Evolutionary conservation across 352 stramenopile genomes (phyloP), one percentile per base, ranked within the genome.

Genomic region (Pythium guiyangense): DNA sequence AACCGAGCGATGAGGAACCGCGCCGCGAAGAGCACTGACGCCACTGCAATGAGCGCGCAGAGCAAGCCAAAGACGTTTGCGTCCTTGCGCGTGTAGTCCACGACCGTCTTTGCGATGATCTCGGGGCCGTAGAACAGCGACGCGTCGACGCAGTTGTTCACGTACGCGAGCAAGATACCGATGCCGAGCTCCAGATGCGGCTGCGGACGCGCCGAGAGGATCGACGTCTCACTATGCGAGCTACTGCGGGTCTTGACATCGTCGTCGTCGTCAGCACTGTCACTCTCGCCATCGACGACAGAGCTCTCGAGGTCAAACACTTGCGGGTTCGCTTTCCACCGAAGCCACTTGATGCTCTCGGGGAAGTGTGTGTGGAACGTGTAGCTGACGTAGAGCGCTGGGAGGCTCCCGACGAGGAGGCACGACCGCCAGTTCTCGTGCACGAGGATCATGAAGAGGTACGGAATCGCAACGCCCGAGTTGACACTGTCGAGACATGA

Each of bases 121-220:
- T 85, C 69, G 0, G 85, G 85, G 1, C 85, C 85, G 62, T 94
- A 94, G 57, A 94, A 94, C n/a, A 94, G 78, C 60, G 82, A 91
- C 14, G 81, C 79, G 59, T 93, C 83, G 25, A 95, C 80, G 52
- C 80, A 95, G 63, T 95, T 95, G 67, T 95, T 93, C 35, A 90
- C 84, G 62, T 91, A 93, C 2, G 85, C 85, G 14, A 93, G 67
- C 49, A 93, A 45, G 17, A 95, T 79, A 20, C 85, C 85, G 22
- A 92, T 84, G 43, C 72, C 48, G 12, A 95, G 79, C 52, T 92
- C 80, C n/a, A 88, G 62, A 14, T 71, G 70, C 31, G 77, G 74
- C 14, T 62, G 72, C 29, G 52, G 49, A 10, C 35, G 49, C 10
- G 57, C 43, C 10, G 49, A 44, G 10, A 49, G 2, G 35, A 35